phyloP scores from a whole-genome alignment of 2,329 filamentous ascomycete species.

The Paradendryphiella salina region DNA sequence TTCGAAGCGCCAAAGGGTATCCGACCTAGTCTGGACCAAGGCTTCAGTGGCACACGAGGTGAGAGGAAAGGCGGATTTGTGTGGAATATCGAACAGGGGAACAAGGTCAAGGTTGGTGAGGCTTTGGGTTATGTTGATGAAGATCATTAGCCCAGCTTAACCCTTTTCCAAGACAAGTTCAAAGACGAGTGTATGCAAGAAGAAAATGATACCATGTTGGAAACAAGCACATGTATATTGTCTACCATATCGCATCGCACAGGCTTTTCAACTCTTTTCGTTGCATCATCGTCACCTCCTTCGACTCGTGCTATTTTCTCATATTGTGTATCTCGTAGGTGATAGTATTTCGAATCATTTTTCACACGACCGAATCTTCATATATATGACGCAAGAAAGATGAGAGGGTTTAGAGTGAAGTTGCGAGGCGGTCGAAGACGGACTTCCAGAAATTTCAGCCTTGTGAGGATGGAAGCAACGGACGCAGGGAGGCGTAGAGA shows the following conservation, averaged over 20 bases:
- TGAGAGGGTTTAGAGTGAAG: not conserved
- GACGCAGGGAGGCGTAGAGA: constrained; percentile 10
- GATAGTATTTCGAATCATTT: too few relatives aligned
- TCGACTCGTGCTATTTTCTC: not conserved
- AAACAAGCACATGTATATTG: not conserved
- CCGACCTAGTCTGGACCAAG: constrained; percentile 60
- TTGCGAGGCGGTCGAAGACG: not conserved
- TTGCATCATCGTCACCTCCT: not conserved
- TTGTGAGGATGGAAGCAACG: constrained; percentile 2
- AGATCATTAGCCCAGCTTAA: not conserved
- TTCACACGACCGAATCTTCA: too few relatives aligned
- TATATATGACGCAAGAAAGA: too few relatives aligned
- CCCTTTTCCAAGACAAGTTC: too few relatives aligned
- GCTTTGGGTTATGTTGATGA: constrained; percentile 74
- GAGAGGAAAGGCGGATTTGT: constrained; percentile 70
- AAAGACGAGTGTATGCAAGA: not conserved
- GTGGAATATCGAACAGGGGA: constrained; percentile 86
- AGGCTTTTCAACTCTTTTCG: too few relatives aligned
- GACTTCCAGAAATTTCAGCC: not conserved
- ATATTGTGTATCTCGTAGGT: too few relatives aligned
- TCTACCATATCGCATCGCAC: not conserved
- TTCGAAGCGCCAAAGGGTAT: constrained; percentile 84
- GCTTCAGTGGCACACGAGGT: constrained; percentile 49
- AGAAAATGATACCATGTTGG: constrained; percentile 5
- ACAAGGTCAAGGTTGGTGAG: constrained; percentile 87